A percentile compares a stretch with the other conserved stretches of the same genome.
These are phyloP conservation scores for Lipomyces japonicus DNA, from an alignment of 805 yeast genomes.

Conservation along the genomic window DNA sequence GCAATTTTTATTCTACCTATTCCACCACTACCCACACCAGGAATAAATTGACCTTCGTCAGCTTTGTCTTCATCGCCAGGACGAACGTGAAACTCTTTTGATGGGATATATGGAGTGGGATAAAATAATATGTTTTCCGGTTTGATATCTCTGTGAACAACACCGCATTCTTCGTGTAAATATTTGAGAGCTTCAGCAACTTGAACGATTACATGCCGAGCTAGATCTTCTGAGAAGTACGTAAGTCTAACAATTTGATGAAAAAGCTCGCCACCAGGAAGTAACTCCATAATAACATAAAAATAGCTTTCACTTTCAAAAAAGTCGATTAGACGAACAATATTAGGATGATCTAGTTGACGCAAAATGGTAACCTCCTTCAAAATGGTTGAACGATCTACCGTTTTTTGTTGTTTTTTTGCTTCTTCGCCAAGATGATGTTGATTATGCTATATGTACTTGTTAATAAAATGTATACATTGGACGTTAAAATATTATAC, in stretches of 20 bases:
- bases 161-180: constrained; percentile 65
- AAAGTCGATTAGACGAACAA: constrained; percentile 53
- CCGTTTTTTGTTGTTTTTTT: constrained; percentile 27
- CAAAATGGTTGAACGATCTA: constrained; percentile 49
- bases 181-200: constrained; percentile 67
- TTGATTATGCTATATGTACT: constrained; percentile 1
- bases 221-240: constrained; percentile 66
- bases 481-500: background rate
- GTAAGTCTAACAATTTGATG: constrained; percentile 75
- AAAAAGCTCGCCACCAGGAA: constrained; percentile 77
- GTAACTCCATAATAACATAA: constrained; percentile 62
- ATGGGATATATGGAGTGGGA: constrained; percentile 48
- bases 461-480: background rate
- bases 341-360: constrained; percentile 56
- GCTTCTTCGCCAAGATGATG: constrained; percentile 26
- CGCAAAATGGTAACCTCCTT: constrained; percentile 76
- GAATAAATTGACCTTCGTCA: constrained; percentile 83
- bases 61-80: constrained; percentile 48
- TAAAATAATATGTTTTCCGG: constrained; percentile 72
- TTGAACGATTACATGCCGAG: constrained; percentile 69
- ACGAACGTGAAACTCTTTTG: constrained; percentile 35
- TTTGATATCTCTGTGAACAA: constrained; percentile 77
- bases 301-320: constrained; percentile 52
- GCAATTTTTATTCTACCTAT: constrained; percentile 88
- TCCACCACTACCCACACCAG: constrained; percentile 87